phyloP scores from a whole-genome alignment of 768 basidiomycete species.

The Thelephora aurantiotincta region DNA sequence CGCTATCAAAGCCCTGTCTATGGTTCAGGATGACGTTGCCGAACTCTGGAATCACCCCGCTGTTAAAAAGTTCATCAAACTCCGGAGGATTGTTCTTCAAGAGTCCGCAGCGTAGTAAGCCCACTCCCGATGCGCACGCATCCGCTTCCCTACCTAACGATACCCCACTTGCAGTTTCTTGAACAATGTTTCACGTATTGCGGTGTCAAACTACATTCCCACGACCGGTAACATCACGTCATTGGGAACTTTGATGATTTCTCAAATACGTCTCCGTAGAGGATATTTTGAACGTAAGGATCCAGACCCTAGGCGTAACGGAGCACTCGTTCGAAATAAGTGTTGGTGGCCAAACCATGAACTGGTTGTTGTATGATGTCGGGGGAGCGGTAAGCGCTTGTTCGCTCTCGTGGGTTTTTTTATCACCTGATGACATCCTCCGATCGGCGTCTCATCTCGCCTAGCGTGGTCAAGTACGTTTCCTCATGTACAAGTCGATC shows the following conservation, averaged over 20 bases:
- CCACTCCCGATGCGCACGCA: conserved; percentile 2
- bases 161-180: conserved; percentile 39
- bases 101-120: conserved; percentile 67
- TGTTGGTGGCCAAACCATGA: conserved; percentile 45
- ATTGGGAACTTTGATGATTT: neutral
- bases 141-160: conserved; percentile 1
- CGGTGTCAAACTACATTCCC: conserved; percentile 56
- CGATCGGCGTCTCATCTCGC: conserved; percentile 1
- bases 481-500: conserved; percentile 4
- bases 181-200: conserved; percentile 47
- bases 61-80: conserved; percentile 40
- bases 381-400: conserved; percentile 55
- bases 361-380: conserved; percentile 76
- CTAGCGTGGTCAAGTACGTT: conserved; percentile 48
- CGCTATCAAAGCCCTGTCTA: conserved; percentile 40
- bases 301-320: conserved; percentile 69
- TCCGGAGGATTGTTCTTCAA: conserved; percentile 50
- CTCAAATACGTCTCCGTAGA: conserved; percentile 23
- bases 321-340: conserved; percentile 63
- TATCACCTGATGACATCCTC: neutral
- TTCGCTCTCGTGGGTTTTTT: neutral
- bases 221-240: conserved; percentile 36
- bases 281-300: conserved; percentile 65
- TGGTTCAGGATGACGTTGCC: conserved; percentile 35
- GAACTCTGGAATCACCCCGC: conserved; percentile 60